Base-by-base conservation (phyloP, 1,139 yeast species). In the Candida sp. region DNA sequence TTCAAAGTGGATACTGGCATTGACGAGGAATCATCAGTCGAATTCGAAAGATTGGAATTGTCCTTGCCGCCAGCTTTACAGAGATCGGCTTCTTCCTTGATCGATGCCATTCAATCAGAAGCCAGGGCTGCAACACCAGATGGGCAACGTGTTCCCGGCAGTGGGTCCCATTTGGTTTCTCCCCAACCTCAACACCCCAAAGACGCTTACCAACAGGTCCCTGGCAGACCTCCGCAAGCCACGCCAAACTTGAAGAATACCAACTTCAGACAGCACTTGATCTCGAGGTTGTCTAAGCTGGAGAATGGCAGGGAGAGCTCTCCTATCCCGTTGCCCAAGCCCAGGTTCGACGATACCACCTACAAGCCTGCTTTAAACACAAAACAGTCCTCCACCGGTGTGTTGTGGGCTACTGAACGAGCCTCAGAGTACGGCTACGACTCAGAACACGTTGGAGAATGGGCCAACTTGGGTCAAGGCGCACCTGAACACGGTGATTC, bases 401-500 rank as follows among this genome's bases (percentile, higher is more conserved):
- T 85, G 22, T 78, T 84, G 54, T 85, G 89, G 89, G 84, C 84
- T 46, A 85, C 89, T 1, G 89, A 85, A 62, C 73, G 88, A 58
- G 90, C 90, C 31, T 67, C 73, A 43, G 88, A 81, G 53, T 80
- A 83, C 62, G 90, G 90, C 0, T 85, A 73, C 63, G 69, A 74
- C 44, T 71, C 73, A 6, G 74, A 74, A 51, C 73, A 73, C 43
- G 84, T 80, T 53, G 75, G 71, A 48, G 70, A 72, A 32, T 85
- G 89, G 89, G 83, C 86, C 44, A 85, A 85, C 64, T 72, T 85
- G 63, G 90, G 90, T 37, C 90, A 85, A 62, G 90, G 90, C 47
- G 86, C 87, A 50, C 89, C 90, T 2, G 89, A 85, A 62, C 87
- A 84, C 49, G 88, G 88, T 25, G 85, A 82, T 49, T 75, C 79